Conservation (phyloP, 2,329 filamentous ascomycete species). For the Cladosporium sp. region DNA sequence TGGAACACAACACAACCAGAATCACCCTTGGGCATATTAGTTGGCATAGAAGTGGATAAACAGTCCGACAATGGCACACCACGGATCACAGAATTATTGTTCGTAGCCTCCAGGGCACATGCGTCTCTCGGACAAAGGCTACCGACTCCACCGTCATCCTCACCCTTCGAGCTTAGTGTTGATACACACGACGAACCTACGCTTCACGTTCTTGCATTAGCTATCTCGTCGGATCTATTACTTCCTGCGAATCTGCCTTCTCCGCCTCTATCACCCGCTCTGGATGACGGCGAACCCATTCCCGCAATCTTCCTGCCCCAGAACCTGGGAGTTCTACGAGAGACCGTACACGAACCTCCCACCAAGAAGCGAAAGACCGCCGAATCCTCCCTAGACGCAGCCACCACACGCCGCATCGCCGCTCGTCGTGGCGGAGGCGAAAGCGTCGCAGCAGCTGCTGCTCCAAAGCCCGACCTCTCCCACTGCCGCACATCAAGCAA, state of each 20-base stretch:
- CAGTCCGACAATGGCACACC: background rate
- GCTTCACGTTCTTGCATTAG: slow-evolving; percentile 43
- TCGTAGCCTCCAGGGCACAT: slow-evolving; percentile 44
- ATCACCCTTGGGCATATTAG: slow-evolving; percentile 45
- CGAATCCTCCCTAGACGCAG: slow-evolving; percentile 51
- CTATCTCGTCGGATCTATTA: slow-evolving; percentile 48
- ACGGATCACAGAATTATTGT: slow-evolving; percentile 47
- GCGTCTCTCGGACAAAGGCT: slow-evolving; percentile 26
- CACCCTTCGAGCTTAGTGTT: slow-evolving; percentile 23
- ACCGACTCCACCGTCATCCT: slow-evolving; percentile 41
- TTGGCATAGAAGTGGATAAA: slow-evolving; percentile 31
- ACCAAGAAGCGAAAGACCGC: slow-evolving; percentile 46
- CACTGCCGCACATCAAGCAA: slow-evolving; percentile 38
- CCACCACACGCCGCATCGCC: slow-evolving; percentile 46
- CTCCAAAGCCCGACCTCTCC: slow-evolving; percentile 34
- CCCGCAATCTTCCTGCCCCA: slow-evolving; percentile 32
- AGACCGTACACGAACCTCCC: slow-evolving; percentile 31
- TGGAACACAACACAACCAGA: slow-evolving; percentile 42
- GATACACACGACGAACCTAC: background rate
- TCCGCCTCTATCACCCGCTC: slow-evolving; percentile 32
- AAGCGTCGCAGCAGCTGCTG: slow-evolving; percentile 47
- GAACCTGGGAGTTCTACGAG: slow-evolving; percentile 6
- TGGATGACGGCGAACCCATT: slow-evolving; percentile 16
- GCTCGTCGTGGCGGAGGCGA: slow-evolving; percentile 47
- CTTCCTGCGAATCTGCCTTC: slow-evolving; percentile 25